Conservation (phyloP, 2,329 filamentous ascomycete species). For the Cladosporium austrohemisphaericum region DNA sequence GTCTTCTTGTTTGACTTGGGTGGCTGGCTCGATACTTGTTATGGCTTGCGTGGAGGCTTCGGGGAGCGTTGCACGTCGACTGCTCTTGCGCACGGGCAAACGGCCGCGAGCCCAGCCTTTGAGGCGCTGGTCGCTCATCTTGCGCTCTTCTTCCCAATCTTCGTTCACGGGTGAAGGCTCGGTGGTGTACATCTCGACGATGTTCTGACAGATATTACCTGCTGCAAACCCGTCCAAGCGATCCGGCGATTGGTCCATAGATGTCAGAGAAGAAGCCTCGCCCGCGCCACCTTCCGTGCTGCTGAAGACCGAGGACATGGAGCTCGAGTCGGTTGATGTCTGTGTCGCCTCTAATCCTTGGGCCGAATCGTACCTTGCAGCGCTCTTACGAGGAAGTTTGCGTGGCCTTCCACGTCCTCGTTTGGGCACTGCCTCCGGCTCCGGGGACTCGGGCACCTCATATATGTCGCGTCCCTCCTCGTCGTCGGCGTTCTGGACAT, state of each 20-base stretch:
- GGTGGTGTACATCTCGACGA: conserved; percentile 30
- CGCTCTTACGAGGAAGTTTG: conserved; percentile 17
- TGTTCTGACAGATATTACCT: conserved; percentile 28
- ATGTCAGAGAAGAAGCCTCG: conserved; percentile 8
- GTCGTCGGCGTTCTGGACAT: conserved; percentile 27
- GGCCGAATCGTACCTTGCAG: not conserved
- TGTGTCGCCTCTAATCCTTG: not conserved
- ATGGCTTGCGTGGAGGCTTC: not conserved
- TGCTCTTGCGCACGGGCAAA: conserved; percentile 8
- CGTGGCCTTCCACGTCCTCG: conserved; percentile 24
- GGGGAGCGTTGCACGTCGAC: conserved; percentile 3
- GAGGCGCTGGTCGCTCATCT: not conserved
- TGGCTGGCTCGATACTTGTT: conserved; percentile 9
- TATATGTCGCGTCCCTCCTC: conserved; percentile 19
- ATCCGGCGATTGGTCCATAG: conserved; percentile 7
- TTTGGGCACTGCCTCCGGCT: conserved; percentile 18
- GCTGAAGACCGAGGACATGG: conserved; percentile 15
- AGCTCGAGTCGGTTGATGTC: conserved; percentile 10
- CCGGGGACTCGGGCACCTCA: conserved; percentile 24
- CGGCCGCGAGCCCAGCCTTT: conserved; percentile 11
- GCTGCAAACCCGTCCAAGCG: conserved; percentile 24
- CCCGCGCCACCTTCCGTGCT: conserved; percentile 2
- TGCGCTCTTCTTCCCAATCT: conserved; percentile 9
- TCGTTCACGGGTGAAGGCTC: conserved; percentile 17
- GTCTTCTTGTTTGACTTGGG: conserved; percentile 3